These are phyloP conservation scores for Ceratocystis variospora DNA, from an alignment of 2,329 filamentous ascomycete species.

Conservation along the genomic window DNA sequence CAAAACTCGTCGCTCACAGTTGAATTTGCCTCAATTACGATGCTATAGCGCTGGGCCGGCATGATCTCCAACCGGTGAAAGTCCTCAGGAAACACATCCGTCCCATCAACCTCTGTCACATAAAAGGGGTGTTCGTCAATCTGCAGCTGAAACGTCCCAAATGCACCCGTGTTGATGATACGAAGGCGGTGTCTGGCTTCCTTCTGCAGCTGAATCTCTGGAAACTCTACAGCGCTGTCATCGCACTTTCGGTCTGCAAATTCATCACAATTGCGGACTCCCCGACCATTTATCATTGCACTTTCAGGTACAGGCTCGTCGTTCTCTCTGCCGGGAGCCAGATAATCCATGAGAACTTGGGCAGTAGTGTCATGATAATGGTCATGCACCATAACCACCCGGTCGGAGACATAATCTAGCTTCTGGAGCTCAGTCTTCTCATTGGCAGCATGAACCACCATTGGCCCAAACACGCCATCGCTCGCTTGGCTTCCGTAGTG, in stretches of 20 bases:
- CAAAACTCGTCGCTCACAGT: slow-evolving; percentile 43
- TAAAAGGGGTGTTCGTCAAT: slow-evolving; percentile 52
- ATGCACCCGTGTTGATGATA: slow-evolving; percentile 56
- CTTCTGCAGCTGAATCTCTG: slow-evolving; percentile 35
- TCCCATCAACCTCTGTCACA: slow-evolving; percentile 58
- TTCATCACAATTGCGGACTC: slow-evolving; percentile 26
- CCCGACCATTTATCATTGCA: slow-evolving; percentile 46
- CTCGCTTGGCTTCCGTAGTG: slow-evolving; percentile 52
- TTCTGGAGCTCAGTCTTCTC: slow-evolving; percentile 25
- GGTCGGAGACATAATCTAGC: slow-evolving; percentile 32
- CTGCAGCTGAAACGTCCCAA: slow-evolving; percentile 58
- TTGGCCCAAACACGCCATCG: slow-evolving; percentile 53
- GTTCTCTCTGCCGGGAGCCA: slow-evolving; percentile 39
- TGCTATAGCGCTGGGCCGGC: slow-evolving; percentile 58
- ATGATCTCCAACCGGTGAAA: slow-evolving; percentile 50
- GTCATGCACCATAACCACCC: slow-evolving; percentile 55
- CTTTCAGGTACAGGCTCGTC: slow-evolving; percentile 54
- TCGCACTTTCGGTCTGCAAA: slow-evolving; percentile 34
- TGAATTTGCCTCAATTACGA: slow-evolving; percentile 48
- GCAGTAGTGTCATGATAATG: slow-evolving; percentile 52
- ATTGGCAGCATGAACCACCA: slow-evolving; percentile 48
- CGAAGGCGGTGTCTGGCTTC: slow-evolving; percentile 50
- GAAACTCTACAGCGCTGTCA: slow-evolving; percentile 27
- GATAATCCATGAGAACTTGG: slow-evolving; percentile 39
- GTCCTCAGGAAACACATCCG: slow-evolving; percentile 45